These are phyloP conservation scores for Micractinium sp. DNA, from an alignment of 139 green algal genomes.

Conservation along the genomic window DNA sequence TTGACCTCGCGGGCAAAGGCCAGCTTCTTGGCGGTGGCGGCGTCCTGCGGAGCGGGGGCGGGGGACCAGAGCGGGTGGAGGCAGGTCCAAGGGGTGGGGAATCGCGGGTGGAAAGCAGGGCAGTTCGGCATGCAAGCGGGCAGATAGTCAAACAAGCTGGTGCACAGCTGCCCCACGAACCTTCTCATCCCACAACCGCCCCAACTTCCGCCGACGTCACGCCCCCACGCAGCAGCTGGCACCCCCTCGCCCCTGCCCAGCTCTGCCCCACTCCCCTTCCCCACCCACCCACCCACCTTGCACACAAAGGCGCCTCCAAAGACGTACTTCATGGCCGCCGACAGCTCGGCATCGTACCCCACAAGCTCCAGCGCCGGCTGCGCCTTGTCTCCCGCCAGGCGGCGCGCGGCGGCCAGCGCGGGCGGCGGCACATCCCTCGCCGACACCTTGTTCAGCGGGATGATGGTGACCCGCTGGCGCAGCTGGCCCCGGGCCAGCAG, in stretches of 20 bases:
- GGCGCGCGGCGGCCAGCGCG: slow-evolving; percentile 8
- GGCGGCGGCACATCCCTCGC: background rate
- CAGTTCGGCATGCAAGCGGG: background rate
- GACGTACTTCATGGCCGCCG: slow-evolving; percentile 92
- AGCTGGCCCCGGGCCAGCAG: slow-evolving; percentile 89
- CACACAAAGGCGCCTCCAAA: slow-evolving; percentile 97
- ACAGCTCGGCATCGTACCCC: slow-evolving; percentile 66
- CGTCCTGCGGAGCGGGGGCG: slow-evolving; percentile 65
- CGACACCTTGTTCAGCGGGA: slow-evolving; percentile 95
- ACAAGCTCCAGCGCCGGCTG: slow-evolving; percentile 87
- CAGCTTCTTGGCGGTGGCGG: slow-evolving; percentile 88
- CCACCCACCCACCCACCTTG: slow-evolving; percentile 73
- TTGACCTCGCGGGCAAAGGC: slow-evolving; percentile 90
- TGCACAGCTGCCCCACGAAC: background rate
- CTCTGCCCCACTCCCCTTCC: background rate
- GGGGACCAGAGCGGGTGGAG: background rate
- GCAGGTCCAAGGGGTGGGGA: too few species aligned
- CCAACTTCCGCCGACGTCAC: background rate
- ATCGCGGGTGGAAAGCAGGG: background rate
- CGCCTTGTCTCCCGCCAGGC: slow-evolving; percentile 51
- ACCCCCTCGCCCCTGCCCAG: too few species aligned
- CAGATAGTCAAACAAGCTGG: background rate
- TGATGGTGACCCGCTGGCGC: slow-evolving; percentile 91
- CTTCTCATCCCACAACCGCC: background rate
- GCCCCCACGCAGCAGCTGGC: too few species aligned